Conservation (phyloP, 2,329 filamentous ascomycete species). For the Aspergillus ruber region DNA sequence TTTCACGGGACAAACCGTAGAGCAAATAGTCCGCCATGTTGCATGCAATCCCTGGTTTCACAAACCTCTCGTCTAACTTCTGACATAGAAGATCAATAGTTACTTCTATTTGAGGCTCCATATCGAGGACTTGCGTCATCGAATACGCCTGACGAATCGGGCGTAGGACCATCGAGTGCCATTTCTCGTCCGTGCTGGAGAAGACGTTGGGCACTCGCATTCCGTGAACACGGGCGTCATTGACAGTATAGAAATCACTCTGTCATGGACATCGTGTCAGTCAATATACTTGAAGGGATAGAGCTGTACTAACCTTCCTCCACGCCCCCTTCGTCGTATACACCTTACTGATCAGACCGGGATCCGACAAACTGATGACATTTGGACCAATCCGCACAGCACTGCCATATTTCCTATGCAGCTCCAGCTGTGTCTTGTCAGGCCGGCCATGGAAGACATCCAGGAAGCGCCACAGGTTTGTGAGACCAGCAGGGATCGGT, state of each 20-base stretch:
- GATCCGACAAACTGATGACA: slow-evolving; percentile 64
- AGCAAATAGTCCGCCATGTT: slow-evolving; percentile 38
- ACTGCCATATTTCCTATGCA: slow-evolving; percentile 66
- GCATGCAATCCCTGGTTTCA: slow-evolving; percentile 20
- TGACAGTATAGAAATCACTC: slow-evolving; percentile 14
- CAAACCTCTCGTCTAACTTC: slow-evolving; percentile 25
- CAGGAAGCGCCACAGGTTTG: slow-evolving; percentile 67
- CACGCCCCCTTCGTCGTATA: slow-evolving; percentile 66
- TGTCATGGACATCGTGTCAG: background rate
- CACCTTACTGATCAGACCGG: slow-evolving; percentile 64
- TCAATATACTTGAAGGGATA: background rate
- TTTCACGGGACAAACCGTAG: slow-evolving; percentile 8
- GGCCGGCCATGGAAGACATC: slow-evolving; percentile 60
- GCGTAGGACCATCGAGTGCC: slow-evolving; percentile 31
- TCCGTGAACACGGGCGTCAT: slow-evolving; percentile 22
- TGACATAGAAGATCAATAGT: slow-evolving; percentile 25
- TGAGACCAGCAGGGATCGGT: slow-evolving; percentile 59
- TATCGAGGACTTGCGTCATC: slow-evolving; percentile 14
- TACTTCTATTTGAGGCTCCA: slow-evolving; percentile 19
- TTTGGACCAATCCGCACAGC: slow-evolving; percentile 74
- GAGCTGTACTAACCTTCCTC: slow-evolving; percentile 12
- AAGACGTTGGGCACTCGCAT: slow-evolving; percentile 33
- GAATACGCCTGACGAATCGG: slow-evolving; percentile 34
- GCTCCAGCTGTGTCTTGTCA: slow-evolving; percentile 58
- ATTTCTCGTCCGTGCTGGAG: slow-evolving; percentile 25